phyloP scores from a whole-genome alignment of 352 stramenopile genomes.

The Phytophthora quininea region DNA sequence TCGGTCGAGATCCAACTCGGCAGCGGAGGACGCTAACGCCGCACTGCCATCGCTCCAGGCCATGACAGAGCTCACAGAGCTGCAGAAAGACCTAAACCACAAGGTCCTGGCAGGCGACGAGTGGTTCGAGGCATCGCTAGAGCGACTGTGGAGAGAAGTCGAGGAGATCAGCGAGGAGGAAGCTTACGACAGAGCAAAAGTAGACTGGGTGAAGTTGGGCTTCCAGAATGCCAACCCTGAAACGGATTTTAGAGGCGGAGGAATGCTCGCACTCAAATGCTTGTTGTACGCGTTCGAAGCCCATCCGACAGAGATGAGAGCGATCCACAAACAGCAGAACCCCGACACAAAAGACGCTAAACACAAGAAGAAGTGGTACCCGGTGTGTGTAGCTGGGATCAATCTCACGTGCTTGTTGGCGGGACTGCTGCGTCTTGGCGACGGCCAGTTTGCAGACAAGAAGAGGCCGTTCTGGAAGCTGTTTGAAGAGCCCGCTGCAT shows the following conservation, averaged over 20 bases:
- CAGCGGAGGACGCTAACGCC: not conserved
- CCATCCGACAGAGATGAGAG: conserved; percentile 73
- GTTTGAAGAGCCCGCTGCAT: conserved; percentile 85
- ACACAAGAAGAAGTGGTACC: conserved; percentile 72
- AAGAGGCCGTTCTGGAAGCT: conserved; percentile 65
- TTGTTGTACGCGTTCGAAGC: conserved; percentile 84
- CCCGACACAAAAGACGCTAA: conserved; percentile 25
- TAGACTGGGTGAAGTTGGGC: conserved; percentile 76
- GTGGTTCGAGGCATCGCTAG: conserved; percentile 66
- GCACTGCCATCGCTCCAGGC: conserved; percentile 45
- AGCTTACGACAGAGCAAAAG: conserved; percentile 47
- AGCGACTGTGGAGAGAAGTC: conserved; percentile 68
- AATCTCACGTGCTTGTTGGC: conserved; percentile 87
- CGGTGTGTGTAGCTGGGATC: conserved; percentile 81
- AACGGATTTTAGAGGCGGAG: conserved; percentile 86
- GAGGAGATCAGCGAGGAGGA: conserved; percentile 1
- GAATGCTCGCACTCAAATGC: conserved; percentile 81
- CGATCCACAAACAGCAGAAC: conserved; percentile 56
- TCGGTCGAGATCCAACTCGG: conserved; percentile 31
- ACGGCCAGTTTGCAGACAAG: conserved; percentile 55
- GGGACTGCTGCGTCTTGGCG: conserved; percentile 66
- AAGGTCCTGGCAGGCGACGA: conserved; percentile 65
- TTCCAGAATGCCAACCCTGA: conserved; percentile 83
- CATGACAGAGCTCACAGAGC: conserved; percentile 43
- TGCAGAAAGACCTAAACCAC: conserved; percentile 68